phyloP scores from a whole-genome alignment of 768 basidiomycete genomes.

The Lactarius indigo region DNA sequence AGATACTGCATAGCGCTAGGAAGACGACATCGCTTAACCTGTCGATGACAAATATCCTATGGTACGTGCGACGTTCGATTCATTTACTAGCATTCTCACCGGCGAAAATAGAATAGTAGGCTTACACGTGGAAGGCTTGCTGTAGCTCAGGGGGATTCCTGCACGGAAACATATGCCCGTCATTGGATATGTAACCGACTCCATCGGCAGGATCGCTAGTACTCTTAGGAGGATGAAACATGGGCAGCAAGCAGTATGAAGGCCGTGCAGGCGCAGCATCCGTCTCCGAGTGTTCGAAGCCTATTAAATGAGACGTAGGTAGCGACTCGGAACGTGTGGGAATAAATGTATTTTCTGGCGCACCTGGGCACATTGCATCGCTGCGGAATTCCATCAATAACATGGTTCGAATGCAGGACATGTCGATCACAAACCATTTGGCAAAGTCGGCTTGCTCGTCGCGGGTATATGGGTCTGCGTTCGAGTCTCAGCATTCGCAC shows the following conservation, averaged over 20 bases:
- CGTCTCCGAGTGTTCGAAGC: constrained; percentile 46
- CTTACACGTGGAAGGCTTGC: constrained; percentile 61
- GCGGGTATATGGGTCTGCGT: constrained; percentile 54
- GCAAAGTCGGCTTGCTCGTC: constrained; percentile 52
- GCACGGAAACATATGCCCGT: constrained; percentile 55
- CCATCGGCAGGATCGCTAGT: constrained; percentile 31
- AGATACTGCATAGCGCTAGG: not conserved
- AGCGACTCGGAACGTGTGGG: too few species aligned
- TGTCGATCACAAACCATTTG: constrained; percentile 42
- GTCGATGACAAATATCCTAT: constrained; percentile 55
- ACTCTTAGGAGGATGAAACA: constrained; percentile 45
- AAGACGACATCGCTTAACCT: constrained; percentile 30
- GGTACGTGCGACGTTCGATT: not conserved
- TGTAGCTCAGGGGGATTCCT: constrained; percentile 49
- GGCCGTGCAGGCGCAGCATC: constrained; percentile 40
- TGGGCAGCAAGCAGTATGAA: constrained; percentile 51
- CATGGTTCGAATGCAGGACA: not conserved
- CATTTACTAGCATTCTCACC: not conserved
- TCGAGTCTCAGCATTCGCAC: not conserved
- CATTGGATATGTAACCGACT: constrained; percentile 48
- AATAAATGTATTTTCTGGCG: not conserved
- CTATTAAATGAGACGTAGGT: constrained; percentile 30
- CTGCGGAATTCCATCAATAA: constrained; percentile 29
- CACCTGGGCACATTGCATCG: constrained; percentile 53
- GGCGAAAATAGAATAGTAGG: constrained; percentile 1